Percentiles rank a stretch among this genome's conserved stretches.
These are phyloP conservation scores for Lycium ferocissimum DNA, from an alignment of 257 asterid species.

Conservation along the genomic window DNA sequence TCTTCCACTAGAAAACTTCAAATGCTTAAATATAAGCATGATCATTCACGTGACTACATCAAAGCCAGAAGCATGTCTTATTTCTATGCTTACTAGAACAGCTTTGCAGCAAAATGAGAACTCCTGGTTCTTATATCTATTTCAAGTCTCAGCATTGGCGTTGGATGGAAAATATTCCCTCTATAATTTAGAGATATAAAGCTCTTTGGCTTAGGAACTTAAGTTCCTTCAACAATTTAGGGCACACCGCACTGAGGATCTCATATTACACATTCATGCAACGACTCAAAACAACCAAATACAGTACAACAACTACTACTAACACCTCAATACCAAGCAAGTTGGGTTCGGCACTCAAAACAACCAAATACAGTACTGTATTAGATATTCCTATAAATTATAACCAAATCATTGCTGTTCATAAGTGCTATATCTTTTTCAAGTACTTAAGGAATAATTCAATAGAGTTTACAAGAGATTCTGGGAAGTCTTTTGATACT, in stretches of 20 bases:
- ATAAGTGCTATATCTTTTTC: background rate
- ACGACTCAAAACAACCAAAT: conserved; percentile 24
- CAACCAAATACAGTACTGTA: conserved; percentile 9
- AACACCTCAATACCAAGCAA: conserved; percentile 14
- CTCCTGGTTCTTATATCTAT: background rate
- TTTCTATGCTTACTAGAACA: conserved; percentile 9
- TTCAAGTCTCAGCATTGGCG: conserved; percentile 22
- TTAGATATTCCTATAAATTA: background rate
- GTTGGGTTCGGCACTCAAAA: background rate
- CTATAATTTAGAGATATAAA: background rate
- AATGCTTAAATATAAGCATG: background rate
- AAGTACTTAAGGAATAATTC: background rate
- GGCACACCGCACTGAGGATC: conserved; percentile 9
- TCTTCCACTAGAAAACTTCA: background rate
- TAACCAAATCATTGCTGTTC: conserved; percentile 3
- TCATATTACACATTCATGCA: conserved; percentile 4
- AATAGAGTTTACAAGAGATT: background rate
- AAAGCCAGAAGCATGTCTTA: conserved; percentile 18
- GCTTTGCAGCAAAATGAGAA: conserved; percentile 20
- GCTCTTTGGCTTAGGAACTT: background rate
- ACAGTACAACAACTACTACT: conserved; percentile 13
- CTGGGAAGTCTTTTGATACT: background rate
- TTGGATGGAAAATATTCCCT: background rate
- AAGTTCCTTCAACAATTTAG: background rate
- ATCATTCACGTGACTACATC: conserved; percentile 5